Base-by-base conservation (phyloP, 345 rosid genomes). In the Sonneratia alba region DNA sequence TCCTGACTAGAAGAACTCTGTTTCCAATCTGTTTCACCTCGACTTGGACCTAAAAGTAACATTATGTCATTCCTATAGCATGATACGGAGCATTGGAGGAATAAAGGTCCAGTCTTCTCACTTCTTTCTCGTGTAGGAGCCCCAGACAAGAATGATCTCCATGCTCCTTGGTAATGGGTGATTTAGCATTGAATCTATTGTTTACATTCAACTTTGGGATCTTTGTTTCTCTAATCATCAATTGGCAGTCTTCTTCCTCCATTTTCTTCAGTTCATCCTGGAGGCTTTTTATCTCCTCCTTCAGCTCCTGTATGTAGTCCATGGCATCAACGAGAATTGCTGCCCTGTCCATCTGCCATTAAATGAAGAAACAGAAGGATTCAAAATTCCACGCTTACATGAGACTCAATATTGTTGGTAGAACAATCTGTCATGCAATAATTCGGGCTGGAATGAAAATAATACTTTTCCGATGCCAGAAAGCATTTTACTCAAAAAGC, bases 241-340 rank as follows among this genome's bases (percentile, higher is more conserved):
- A 59, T 55, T 66, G 57, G 71, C 67, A 22, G 47, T 86, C 84
- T 36, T 81, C 80, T 67, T 85, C 83, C 69, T 85, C 82, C 67
- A 81, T 70, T 80, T 83, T 75, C 73, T 70, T 76, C 53, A 91
- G 88, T 79, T 94, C 95, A 61, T 85, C 85, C 73, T 82, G 73
- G 42, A 95, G 86, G 55, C 74, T 77, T 83, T 82, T 81, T 71
- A 75, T 74, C 83, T 90, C 79, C 49, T 68, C 71, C 72, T 75
- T 48, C 79, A 92, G 76, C 80, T 89, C 85, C 22, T 63, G 74
- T 61, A 95, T 88, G 78, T 86, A 95, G 21, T 88, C 89, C 36
- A 84, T 76, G n/a, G 97, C 97, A 84, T 95, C 97, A 24, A 81
- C 79, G 18, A 92, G 71, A 67, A 81, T 90, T 69, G 96, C 77